Base-by-base conservation (phyloP, 345 rosid species). In the Euphorbia tirucalli region DNA sequence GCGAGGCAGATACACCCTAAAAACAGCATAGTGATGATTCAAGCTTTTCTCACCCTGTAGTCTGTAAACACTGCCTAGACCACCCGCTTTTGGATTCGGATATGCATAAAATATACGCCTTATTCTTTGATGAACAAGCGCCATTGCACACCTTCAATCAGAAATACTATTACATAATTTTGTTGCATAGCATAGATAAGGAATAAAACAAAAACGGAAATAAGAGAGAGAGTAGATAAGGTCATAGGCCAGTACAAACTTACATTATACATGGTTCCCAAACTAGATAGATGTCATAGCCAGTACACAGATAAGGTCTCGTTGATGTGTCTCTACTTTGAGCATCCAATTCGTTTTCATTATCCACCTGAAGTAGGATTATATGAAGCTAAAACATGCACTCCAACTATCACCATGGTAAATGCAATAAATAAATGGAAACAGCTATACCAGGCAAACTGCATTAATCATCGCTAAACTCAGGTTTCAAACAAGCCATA, bases 1-100 rank as follows among this genome's bases (percentile, higher is more conserved):
- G 31, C 71, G 74, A 31, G 91, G 93, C 50, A 88, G 7, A 62
- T 81, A 48, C 13, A 94, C 89, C 79, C 92, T 85, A 87, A 92
- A 93, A 68, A 87, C 97, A 11, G 97, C 98, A 58, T 92, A 92
- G 81, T 90, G 96, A 83, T 92, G 98, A 76, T 92, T 94, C 78
- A 92, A 85, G 84, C 97, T 87, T 77, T 85, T 92, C 80, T 90
- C 96, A 1, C 97, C 98, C 70, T 92, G 98, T 7, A 90, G 81
- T 32, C 93, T 89, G 70, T 88, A 84, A 82, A 90, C 77, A 28
- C 97, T 83, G 66, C 96, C 96, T 39, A 92, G 67, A 3, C 91
- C 90, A 4, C 98, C 95, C 1, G 89, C 87, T 3, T 68, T 77
- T 5, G 82, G 82, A 71, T 94, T 94, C 13, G 90, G 93, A 60